Evolutionary conservation across 176 grass and related monocot species (phyloP).

Genomic region (Triticum urartu): DNA sequence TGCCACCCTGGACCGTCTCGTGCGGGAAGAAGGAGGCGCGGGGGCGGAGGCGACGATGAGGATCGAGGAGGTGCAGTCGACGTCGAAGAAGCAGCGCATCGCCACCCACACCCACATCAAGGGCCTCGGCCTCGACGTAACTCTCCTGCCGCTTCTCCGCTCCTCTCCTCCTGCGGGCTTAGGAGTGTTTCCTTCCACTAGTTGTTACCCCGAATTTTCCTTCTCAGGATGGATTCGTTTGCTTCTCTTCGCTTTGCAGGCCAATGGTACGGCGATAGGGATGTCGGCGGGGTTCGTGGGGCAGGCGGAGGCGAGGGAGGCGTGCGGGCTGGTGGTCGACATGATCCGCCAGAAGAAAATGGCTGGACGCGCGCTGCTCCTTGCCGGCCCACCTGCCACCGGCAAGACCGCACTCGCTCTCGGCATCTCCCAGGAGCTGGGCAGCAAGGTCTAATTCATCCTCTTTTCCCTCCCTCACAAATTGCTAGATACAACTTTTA

Average conservation of each 20-base stretch:
- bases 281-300: conserved; percentile 85
- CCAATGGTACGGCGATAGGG: conserved; percentile 52
- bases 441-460: conserved; percentile 75
- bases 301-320: conserved; percentile 79
- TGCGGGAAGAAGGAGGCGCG: no score
- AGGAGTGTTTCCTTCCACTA: not conserved
- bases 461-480: not conserved
- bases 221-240: not conserved
- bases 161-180: not conserved
- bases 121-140: conserved; percentile 94
- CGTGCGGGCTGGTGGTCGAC: conserved; percentile 63
- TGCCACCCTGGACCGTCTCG: no score
- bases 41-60: conserved; percentile 47
- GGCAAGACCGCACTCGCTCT: conserved; percentile 91
- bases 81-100: conserved; percentile 89
- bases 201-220: not conserved
- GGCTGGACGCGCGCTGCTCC: conserved; percentile 81
- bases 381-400: conserved; percentile 80
- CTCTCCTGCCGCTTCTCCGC: not conserved
- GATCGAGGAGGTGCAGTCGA: conserved; percentile 92
- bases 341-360: conserved; percentile 99
- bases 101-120: conserved; percentile 95
- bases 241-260: conserved; percentile 29
- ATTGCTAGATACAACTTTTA: not conserved
- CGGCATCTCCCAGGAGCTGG: conserved; percentile 91